Percentiles rank a stretch among this genome's conserved stretches.
Conservation (phyloP, 1,139 yeast genomes). For the Pichia sp. region DNA sequence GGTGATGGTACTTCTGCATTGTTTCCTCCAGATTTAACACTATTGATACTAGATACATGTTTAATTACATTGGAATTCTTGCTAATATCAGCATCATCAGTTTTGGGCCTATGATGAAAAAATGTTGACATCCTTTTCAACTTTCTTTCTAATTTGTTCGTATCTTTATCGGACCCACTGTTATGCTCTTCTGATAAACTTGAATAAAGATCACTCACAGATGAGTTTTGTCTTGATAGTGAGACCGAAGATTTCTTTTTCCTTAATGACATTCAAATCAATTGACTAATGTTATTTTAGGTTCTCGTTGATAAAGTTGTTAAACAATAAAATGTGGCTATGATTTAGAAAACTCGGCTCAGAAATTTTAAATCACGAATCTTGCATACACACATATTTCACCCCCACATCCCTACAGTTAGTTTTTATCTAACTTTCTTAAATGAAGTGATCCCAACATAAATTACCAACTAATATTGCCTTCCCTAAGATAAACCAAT, state of each 20-base stretch:
- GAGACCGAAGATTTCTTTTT: slow-evolving; percentile 10
- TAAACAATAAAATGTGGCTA: too few species aligned
- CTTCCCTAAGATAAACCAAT: too few species aligned
- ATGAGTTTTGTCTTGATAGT: slow-evolving; percentile 5
- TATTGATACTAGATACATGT: neutral
- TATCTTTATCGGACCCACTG: neutral
- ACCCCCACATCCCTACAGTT: too few species aligned
- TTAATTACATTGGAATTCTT: neutral
- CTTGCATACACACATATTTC: too few species aligned
- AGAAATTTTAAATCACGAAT: too few species aligned
- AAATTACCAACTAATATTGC: too few species aligned
- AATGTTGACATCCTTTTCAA: slow-evolving; percentile 9
- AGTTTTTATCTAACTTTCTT: too few species aligned
- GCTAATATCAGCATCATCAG: slow-evolving; percentile 3
- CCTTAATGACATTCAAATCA: slow-evolving; percentile 9
- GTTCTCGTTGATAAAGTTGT: too few species aligned
- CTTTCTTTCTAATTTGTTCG: slow-evolving; percentile 7
- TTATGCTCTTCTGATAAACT: neutral
- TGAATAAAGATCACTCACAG: neutral
- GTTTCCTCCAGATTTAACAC: neutral
- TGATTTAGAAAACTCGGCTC: too few species aligned
- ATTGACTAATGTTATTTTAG: too few species aligned
- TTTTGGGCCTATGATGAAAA: slow-evolving; percentile 7
- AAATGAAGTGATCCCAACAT: too few species aligned
- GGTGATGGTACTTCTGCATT: slow-evolving; percentile 8